Percentiles rank a stretch among this genome's conserved stretches.
phyloP scores from a whole-genome alignment of 495 filamentous ascomycete genomes.

The Oidiodendron maius region DNA sequence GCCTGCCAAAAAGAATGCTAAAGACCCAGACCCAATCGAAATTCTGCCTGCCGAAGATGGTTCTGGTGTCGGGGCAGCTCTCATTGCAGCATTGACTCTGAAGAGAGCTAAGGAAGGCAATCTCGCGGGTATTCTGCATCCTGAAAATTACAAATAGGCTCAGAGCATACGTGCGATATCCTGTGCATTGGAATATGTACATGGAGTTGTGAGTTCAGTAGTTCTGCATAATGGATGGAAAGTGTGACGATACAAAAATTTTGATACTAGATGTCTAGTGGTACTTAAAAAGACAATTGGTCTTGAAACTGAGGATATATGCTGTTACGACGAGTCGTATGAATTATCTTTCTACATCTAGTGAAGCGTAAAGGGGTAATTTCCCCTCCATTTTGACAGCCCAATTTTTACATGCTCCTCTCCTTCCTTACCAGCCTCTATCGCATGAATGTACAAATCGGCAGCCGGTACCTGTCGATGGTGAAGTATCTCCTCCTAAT shows the following conservation, averaged over 20 bases:
- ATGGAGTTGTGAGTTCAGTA: too few relatives aligned
- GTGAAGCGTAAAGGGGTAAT: too few relatives aligned
- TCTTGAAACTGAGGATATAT: too few relatives aligned
- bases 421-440: constrained; percentile 2
- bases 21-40: constrained; percentile 75
- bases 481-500: constrained; percentile 86
- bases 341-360: too few relatives aligned
- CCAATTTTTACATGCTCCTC: too few relatives aligned
- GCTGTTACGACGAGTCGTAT: too few relatives aligned
- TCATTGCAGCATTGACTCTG: constrained; percentile 90
- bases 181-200: too few relatives aligned
- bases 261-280: too few relatives aligned
- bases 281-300: too few relatives aligned
- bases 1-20: constrained; percentile 53
- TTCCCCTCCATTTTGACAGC: too few relatives aligned
- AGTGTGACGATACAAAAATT: background rate
- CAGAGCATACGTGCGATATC: background rate
- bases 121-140: constrained; percentile 69
- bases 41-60: constrained; percentile 90
- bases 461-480: constrained; percentile 67
- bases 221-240: too few relatives aligned
- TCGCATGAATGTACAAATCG: constrained; percentile 40
- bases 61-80: constrained; percentile 88
- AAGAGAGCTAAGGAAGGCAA: constrained; percentile 79
- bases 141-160: constrained; percentile 45